A percentile compares a stretch with the other conserved stretches of the same genome.
Evolutionary conservation across 2,329 filamentous ascomycete species (phyloP).

Genomic region (Emergomyces orientalis): DNA sequence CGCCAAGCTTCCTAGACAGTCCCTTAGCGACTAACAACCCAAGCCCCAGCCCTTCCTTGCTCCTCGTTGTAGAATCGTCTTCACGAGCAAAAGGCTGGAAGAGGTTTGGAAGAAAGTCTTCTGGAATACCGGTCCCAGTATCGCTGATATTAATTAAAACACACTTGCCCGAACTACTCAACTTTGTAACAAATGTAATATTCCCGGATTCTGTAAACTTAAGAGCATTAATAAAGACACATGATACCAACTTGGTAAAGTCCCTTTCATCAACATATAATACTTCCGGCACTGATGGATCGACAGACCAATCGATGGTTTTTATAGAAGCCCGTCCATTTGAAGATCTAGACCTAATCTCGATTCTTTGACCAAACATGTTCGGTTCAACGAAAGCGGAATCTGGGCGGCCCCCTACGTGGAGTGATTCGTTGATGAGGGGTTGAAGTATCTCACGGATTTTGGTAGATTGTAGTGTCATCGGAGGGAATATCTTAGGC

Average conservation of each 20-base stretch:
- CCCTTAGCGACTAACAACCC: constrained; percentile 65
- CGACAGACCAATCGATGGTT: constrained; percentile 41
- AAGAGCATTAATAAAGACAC: constrained; percentile 56
- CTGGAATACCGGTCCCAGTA: constrained; percentile 59
- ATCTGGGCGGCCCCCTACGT: constrained; percentile 41
- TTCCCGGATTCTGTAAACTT: constrained; percentile 60
- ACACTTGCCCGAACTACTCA: constrained; percentile 44
- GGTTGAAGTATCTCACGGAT: constrained; percentile 38
- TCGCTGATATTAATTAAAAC: constrained; percentile 55
- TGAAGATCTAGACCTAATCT: constrained; percentile 36
- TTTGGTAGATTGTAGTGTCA: constrained; percentile 35
- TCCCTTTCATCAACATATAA: constrained; percentile 52
- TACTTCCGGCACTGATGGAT: constrained; percentile 38
- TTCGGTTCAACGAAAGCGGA: constrained; percentile 38
- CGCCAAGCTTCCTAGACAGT: constrained; percentile 57
- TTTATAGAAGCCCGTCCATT: constrained; percentile 38
- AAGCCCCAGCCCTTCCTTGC: constrained; percentile 59
- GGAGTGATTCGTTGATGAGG: constrained; percentile 41
- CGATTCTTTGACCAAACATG: constrained; percentile 37
- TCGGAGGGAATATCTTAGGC: constrained; percentile 27
- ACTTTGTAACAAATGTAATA: constrained; percentile 48
- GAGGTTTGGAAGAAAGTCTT: constrained; percentile 55
- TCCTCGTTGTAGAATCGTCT: constrained; percentile 57
- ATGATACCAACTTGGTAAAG: constrained; percentile 54
- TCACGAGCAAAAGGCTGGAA: constrained; percentile 63